Evolutionary conservation across 495 filamentous ascomycete species (phyloP).

Genomic region (Xylaria flabelliformis): DNA sequence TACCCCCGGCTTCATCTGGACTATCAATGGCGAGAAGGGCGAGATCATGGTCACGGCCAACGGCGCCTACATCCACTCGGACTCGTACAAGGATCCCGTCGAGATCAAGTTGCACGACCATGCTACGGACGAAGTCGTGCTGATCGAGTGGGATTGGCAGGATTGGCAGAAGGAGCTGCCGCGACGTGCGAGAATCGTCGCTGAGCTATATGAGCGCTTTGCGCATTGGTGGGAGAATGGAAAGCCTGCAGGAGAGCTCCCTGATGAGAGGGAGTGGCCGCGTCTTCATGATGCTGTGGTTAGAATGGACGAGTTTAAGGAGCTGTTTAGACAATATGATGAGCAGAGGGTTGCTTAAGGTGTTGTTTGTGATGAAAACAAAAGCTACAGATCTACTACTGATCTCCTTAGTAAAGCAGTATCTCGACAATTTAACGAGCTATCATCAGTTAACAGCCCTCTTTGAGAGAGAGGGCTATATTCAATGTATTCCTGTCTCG

Average conservation of each 20-base stretch:
- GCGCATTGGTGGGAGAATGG: conserved; percentile 39
- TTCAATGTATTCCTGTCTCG: neutral
- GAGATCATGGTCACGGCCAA: conserved; percentile 56
- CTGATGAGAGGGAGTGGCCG: conserved; percentile 37
- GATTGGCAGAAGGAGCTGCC: conserved; percentile 50
- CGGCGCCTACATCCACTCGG: conserved; percentile 46
- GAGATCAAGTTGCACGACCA: conserved; percentile 55
- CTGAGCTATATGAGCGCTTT: conserved; percentile 57
- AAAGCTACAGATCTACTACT: too few relatives aligned
- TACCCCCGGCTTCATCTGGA: conserved; percentile 58
- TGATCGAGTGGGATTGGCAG: conserved; percentile 51
- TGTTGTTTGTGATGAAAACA: too few relatives aligned
- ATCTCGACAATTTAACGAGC: too few relatives aligned
- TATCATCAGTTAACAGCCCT: neutral
- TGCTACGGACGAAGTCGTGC: conserved; percentile 47
- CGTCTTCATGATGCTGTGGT: conserved; percentile 33
- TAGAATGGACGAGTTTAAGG: conserved; percentile 45
- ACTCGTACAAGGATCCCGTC: conserved; percentile 38
- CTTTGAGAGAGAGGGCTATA: neutral
- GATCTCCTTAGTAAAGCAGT: too few relatives aligned
- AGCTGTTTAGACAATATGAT: conserved; percentile 51
- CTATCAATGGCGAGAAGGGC: conserved; percentile 60
- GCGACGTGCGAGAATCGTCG: conserved; percentile 50
- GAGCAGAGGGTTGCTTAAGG: conserved; percentile 7
- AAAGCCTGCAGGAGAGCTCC: conserved; percentile 19